Conservation (phyloP, 768 basidiomycete genomes). For the Tubosaeta sp. region DNA sequence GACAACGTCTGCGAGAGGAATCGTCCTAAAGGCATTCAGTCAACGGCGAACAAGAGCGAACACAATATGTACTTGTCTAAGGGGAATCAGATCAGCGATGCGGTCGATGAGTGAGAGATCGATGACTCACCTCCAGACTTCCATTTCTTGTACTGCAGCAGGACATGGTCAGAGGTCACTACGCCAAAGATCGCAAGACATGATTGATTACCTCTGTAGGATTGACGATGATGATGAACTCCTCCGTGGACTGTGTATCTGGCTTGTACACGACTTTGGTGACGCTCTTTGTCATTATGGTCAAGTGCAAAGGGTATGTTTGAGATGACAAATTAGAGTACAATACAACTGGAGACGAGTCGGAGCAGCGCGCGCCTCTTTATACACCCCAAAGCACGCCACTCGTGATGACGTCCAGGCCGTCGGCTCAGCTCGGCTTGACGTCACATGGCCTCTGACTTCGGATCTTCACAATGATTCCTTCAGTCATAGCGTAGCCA, state of each 20-base stretch:
- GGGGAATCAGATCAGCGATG: slow-evolving; percentile 7
- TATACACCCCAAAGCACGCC: slow-evolving; percentile 20
- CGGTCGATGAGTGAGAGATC: slow-evolving; percentile 2
- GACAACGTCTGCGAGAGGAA: slow-evolving; percentile 73
- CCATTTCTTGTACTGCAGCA: slow-evolving; percentile 68
- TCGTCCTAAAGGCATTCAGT: slow-evolving; percentile 42
- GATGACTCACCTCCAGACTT: slow-evolving; percentile 63
- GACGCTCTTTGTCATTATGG: slow-evolving; percentile 42
- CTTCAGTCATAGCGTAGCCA: slow-evolving; percentile 16
- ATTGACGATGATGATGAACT: slow-evolving; percentile 69
- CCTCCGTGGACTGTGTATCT: slow-evolving; percentile 63
- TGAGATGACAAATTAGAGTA: slow-evolving; percentile 11
- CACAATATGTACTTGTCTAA: slow-evolving; percentile 59
- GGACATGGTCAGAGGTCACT: slow-evolving; percentile 4
- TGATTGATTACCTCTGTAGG: slow-evolving; percentile 48
- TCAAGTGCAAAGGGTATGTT: slow-evolving; percentile 8
- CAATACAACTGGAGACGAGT: not conserved
- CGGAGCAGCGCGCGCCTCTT: slow-evolving; percentile 15
- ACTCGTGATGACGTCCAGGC: slow-evolving; percentile 20
- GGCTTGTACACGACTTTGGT: slow-evolving; percentile 81
- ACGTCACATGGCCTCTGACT: slow-evolving; percentile 27
- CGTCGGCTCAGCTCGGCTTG: slow-evolving; percentile 5
- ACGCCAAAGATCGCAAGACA: slow-evolving; percentile 2
- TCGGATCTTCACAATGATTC: not conserved
- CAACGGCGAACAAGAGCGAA: not conserved